These are phyloP conservation scores for Aspergillus sergii DNA, from an alignment of 2,329 filamentous ascomycete genomes.

Conservation along the genomic window DNA sequence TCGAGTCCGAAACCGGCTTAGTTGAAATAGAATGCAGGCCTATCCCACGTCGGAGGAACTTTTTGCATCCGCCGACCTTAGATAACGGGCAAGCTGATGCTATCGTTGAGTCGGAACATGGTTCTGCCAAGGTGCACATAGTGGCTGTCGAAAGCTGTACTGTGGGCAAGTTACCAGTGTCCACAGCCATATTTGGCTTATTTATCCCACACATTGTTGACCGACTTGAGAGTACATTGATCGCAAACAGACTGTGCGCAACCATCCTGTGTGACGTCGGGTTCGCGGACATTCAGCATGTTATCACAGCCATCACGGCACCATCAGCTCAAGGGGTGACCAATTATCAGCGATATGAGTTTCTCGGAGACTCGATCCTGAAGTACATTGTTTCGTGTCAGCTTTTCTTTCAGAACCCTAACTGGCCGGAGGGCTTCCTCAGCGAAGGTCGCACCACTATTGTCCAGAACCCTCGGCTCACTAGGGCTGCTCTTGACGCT, in stretches of 20 bases:
- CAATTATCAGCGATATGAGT: constrained; percentile 84
- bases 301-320: constrained; percentile 72
- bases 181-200: constrained; percentile 54
- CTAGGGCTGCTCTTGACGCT: constrained; percentile 61
- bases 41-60: constrained; percentile 31
- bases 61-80: constrained; percentile 23
- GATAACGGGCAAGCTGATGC: constrained; percentile 1
- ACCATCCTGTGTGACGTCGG: constrained; percentile 57
- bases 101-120: constrained; percentile 11
- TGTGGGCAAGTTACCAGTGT: constrained; percentile 47
- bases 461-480: constrained; percentile 75
- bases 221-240: constrained; percentile 65
- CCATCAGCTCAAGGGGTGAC: constrained; percentile 60
- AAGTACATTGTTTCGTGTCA: constrained; percentile 74
- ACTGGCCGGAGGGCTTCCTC: constrained; percentile 77
- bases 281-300: constrained; percentile 57
- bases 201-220: constrained; percentile 75
- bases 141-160: constrained; percentile 30
- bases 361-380: constrained; percentile 80
- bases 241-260: constrained; percentile 62
- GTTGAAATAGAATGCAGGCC: constrained; percentile 31
- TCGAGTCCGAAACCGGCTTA: constrained; percentile 10
- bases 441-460: constrained; percentile 67
- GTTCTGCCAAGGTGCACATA: constrained; percentile 20
- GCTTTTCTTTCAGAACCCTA: constrained; percentile 60